Base-by-base conservation (phyloP, 495 filamentous ascomycete genomes). In the Hypoxylon lenormandii region DNA sequence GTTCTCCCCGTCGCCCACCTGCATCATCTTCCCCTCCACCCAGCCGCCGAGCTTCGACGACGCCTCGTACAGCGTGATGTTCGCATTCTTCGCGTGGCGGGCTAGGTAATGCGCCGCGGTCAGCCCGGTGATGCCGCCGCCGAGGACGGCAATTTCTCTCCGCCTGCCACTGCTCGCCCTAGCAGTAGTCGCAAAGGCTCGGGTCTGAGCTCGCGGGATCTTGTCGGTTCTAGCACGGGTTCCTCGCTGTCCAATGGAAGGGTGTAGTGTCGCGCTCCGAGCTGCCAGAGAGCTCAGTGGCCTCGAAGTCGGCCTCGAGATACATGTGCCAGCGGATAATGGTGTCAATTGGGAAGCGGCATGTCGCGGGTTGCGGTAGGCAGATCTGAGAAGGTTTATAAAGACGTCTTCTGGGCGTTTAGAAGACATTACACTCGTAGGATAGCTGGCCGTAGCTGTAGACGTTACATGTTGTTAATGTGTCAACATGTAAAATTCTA, bases 51-150 rank as follows among this genome's bases (percentile, higher is more conserved):
- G 72, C 3, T 85, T 82, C 7, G 80, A 57, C 2, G 82, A 83
- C 19, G 85, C 86, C 74, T 99, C 96, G 71, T 91, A 96, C 5
- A 99, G 69, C 2, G 90, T 94, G 60, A 98, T 86, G 7, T 84
- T 80, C 10, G 83, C 80, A 42, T 74, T 43, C 46, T 71, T 52
- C 43, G 86, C 82, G 10, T 78, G 30, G 45, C 85, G 85, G 5
- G 86, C 74, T 13, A 97, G 79, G 74, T 89, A 91, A 79, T 89
- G 92, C 16, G 94, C 94, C 33, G 87, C 84, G 23, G 91, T 86
- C 51, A 99, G 86, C 36, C 96, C 96, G 13, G 94, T 95, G 72
- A 99, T 91, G 51, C 96, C 96, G 56, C 88, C 94, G 36, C 96
- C 95, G 12, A 97, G 77, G 15, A 97, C 84, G 37, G 91, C 93